phyloP scores from a whole-genome alignment of 768 basidiomycete genomes.

The Termitomyces eurrhizus region DNA sequence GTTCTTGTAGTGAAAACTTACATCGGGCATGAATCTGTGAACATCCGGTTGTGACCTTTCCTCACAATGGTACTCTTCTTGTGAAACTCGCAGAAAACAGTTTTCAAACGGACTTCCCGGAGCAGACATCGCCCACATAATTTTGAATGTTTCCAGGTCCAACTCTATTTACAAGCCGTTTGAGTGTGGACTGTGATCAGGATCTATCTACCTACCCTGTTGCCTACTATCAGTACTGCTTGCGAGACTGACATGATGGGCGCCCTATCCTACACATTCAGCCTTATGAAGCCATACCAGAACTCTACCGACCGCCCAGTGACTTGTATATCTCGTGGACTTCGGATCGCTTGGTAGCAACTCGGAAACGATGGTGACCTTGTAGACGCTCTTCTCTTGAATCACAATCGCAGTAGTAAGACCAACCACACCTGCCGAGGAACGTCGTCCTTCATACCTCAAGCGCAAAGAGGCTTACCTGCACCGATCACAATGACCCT shows the following conservation, averaged over 20 bases:
- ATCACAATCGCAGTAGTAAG: slow-evolving; percentile 68
- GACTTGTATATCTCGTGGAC: slow-evolving; percentile 64
- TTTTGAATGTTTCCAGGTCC: slow-evolving; percentile 65
- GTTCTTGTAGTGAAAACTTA: slow-evolving; percentile 21
- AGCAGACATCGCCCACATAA: slow-evolving; percentile 67
- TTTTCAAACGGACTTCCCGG: slow-evolving; percentile 49
- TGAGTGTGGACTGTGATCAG: neutral
- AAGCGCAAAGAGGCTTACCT: slow-evolving; percentile 16
- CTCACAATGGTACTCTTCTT: slow-evolving; percentile 55
- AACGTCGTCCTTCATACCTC: neutral
- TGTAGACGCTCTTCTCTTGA: slow-evolving; percentile 56
- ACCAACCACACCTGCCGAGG: slow-evolving; percentile 61
- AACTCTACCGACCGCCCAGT: slow-evolving; percentile 64
- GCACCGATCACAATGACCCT: slow-evolving; percentile 30
- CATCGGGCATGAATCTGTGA: slow-evolving; percentile 50
- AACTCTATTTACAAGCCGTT: slow-evolving; percentile 37
- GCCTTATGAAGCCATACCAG: neutral
- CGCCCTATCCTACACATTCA: slow-evolving; percentile 47
- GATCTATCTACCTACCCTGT: slow-evolving; percentile 35
- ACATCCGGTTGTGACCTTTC: slow-evolving; percentile 32
- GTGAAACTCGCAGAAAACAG: slow-evolving; percentile 60
- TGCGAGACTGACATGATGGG: slow-evolving; percentile 67
- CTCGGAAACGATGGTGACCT: slow-evolving; percentile 70
- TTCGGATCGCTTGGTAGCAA: slow-evolving; percentile 66
- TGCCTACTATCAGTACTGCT: slow-evolving; percentile 39